Evolutionary conservation across 805 yeast genomes (phyloP).

Genomic region (Hanseniaspora nectarophila): DNA sequence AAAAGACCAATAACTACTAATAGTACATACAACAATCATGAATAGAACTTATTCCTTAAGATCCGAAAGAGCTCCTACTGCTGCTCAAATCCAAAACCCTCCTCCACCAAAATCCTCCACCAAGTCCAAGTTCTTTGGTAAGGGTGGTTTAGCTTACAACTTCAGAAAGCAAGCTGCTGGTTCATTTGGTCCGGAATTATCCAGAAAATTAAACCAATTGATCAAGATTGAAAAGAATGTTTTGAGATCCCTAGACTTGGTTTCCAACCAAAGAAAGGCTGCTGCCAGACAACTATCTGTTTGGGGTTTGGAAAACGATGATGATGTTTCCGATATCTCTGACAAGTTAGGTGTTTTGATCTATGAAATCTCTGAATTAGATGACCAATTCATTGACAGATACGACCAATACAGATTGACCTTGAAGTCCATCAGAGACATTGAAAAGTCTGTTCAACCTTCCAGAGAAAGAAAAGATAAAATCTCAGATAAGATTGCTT

Average conservation of each 20-base stretch:
- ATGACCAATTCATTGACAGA: conserved; percentile 95
- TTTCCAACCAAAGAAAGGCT: conserved; percentile 85
- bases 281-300: conserved; percentile 93
- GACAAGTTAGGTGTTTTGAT: conserved; percentile 93
- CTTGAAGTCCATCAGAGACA: conserved; percentile 85
- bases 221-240: conserved; percentile 95
- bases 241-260: conserved; percentile 84
- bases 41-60: conserved; percentile 97
- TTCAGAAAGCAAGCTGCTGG: conserved; percentile 82
- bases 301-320: conserved; percentile 98
- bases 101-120: conserved; percentile 74
- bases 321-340: conserved; percentile 91
- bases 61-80: conserved; percentile 73
- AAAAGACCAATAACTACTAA: conserved; percentile 24
- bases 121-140: conserved; percentile 63
- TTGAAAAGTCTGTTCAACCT: conserved; percentile 96
- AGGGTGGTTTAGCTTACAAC: conserved; percentile 52
- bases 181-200: conserved; percentile 84
- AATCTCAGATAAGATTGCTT: conserved; percentile 94
- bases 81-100: conserved; percentile 66
- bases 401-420: conserved; percentile 97
- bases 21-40: conserved; percentile 37
- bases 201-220: conserved; percentile 80
- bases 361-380: conserved; percentile 94
- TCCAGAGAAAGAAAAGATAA: conserved; percentile 96